phyloP scores from a whole-genome alignment of 2,329 filamentous ascomycete species.

The Xylariaceae sp. region DNA sequence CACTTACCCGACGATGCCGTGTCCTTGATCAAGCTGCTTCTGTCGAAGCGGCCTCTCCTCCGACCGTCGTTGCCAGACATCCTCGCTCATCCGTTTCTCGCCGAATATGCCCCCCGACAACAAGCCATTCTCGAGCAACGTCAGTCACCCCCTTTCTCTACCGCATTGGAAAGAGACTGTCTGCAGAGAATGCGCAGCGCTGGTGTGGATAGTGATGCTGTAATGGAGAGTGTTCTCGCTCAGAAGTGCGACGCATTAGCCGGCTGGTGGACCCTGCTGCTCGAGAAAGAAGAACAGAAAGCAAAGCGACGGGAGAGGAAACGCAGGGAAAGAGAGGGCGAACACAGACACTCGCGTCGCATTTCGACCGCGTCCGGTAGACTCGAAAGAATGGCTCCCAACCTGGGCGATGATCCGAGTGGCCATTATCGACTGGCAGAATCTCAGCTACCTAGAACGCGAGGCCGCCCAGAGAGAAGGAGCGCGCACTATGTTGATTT shows the following conservation, averaged over 20 bases:
- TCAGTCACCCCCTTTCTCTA: slow-evolving; percentile 77
- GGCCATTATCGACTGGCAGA: slow-evolving; percentile 38
- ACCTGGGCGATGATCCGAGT: slow-evolving; percentile 68
- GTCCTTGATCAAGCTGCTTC: slow-evolving; percentile 68
- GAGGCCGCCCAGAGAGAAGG: slow-evolving; percentile 73
- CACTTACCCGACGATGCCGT: slow-evolving; percentile 73
- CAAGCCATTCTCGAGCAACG: slow-evolving; percentile 82
- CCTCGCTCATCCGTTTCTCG: slow-evolving; percentile 78
- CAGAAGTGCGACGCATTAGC: slow-evolving; percentile 85
- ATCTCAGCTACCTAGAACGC: slow-evolving; percentile 54
- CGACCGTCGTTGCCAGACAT: slow-evolving; percentile 81
- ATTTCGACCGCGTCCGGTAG: slow-evolving; percentile 87
- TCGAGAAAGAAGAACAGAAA: slow-evolving; percentile 93
- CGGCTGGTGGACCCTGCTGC: slow-evolving; percentile 91
- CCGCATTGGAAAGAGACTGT: slow-evolving; percentile 81
- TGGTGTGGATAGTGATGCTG: slow-evolving; percentile 87
- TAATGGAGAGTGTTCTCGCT: slow-evolving; percentile 88
- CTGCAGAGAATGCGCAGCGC: slow-evolving; percentile 88
- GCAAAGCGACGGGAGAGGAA: slow-evolving; percentile 73
- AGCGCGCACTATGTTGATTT: slow-evolving; percentile 62
- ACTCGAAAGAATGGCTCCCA: slow-evolving; percentile 72
- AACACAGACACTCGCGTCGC: slow-evolving; percentile 72
- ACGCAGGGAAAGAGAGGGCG: slow-evolving; percentile 75
- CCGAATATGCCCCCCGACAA: slow-evolving; percentile 81
- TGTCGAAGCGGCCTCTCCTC: slow-evolving; percentile 84